These are phyloP conservation scores for Saccharomyces hybrid DNA, from an alignment of 1,139 yeast species.

Conservation along the genomic window DNA sequence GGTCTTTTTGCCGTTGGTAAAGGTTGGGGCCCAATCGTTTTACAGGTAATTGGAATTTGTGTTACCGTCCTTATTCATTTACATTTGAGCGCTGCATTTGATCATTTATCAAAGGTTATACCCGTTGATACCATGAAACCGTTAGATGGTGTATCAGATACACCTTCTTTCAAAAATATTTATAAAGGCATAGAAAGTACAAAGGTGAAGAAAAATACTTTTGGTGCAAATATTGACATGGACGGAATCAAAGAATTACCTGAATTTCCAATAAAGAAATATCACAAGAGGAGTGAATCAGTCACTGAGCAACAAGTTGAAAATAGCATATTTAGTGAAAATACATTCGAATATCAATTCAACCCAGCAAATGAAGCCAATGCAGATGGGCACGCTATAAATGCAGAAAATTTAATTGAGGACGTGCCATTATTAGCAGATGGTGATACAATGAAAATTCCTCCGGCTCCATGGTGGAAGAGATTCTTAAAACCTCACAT, in stretches of 20 bases:
- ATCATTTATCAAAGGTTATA: conserved; percentile 46
- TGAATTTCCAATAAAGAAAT: conserved; percentile 23
- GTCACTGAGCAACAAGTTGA: conserved; percentile 14
- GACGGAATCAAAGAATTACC: conserved; percentile 25
- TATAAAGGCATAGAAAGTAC: conserved; percentile 6
- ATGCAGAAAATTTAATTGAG: conserved; percentile 10
- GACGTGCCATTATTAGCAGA: conserved; percentile 44
- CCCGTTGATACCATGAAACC: conserved; percentile 61
- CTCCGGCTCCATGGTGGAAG: conserved; percentile 35
- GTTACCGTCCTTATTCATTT: conserved; percentile 62
- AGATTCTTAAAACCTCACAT: conserved; percentile 60
- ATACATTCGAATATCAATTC: conserved; percentile 19
- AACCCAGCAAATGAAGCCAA: conserved; percentile 3
- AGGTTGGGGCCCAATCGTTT: conserved; percentile 88
- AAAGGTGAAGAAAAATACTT: not conserved
- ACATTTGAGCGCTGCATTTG: conserved; percentile 54
- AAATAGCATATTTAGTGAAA: conserved; percentile 19
- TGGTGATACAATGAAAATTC: conserved; percentile 31
- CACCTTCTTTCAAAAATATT: conserved; percentile 42
- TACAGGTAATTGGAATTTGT: conserved; percentile 58
- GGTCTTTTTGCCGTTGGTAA: conserved; percentile 85
- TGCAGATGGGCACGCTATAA: conserved; percentile 6
- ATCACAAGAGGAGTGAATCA: conserved; percentile 15
- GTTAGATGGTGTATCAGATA: conserved; percentile 58
- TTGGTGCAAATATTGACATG: conserved; percentile 3